These are phyloP conservation scores for Akanthomyces uredinophilus DNA, from an alignment of 2,329 filamentous ascomycete species.

Conservation along the genomic window DNA sequence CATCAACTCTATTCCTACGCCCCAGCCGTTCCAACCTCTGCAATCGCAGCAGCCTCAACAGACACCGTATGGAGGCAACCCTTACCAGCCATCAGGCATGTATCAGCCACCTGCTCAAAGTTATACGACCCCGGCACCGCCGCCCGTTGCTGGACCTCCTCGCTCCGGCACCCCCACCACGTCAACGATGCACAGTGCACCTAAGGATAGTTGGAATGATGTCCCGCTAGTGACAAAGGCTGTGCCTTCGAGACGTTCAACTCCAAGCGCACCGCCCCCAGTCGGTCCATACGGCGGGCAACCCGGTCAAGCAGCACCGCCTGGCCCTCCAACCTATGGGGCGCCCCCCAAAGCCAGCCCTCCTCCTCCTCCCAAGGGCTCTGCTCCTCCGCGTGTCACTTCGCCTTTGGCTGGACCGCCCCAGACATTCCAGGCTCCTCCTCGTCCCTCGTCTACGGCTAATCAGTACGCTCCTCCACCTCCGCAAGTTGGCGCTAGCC, in stretches of 20 bases:
- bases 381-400: conserved; percentile 62
- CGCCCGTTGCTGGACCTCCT: conserved; percentile 35
- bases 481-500: conserved; percentile 54
- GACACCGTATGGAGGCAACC: conserved; percentile 29
- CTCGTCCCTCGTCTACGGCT: conserved; percentile 57
- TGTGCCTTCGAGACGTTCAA: conserved; percentile 65
- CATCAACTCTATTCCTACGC: conserved; percentile 6
- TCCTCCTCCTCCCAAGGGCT: conserved; percentile 76
- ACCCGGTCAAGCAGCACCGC: conserved; percentile 46
- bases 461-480: conserved; percentile 45
- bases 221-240: conserved; percentile 78
- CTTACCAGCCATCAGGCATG: conserved; percentile 36
- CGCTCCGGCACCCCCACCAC: conserved; percentile 64
- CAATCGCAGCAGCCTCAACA: conserved; percentile 22
- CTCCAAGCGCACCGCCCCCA: conserved; percentile 65
- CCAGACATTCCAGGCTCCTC: conserved; percentile 51
- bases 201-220: conserved; percentile 85
- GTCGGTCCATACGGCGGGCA: conserved; percentile 72
- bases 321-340: conserved; percentile 55
- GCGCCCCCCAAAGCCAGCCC: conserved; percentile 63
- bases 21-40: conserved; percentile 16
- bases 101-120: conserved; percentile 51
- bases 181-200: conserved; percentile 62
- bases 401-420: conserved; percentile 63
- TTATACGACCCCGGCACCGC: conserved; percentile 33